Evolutionary conservation across 225 moss, liverwort and hornwort genomes (phyloP).

Genomic region (Antitrichia curtipendula): DNA sequence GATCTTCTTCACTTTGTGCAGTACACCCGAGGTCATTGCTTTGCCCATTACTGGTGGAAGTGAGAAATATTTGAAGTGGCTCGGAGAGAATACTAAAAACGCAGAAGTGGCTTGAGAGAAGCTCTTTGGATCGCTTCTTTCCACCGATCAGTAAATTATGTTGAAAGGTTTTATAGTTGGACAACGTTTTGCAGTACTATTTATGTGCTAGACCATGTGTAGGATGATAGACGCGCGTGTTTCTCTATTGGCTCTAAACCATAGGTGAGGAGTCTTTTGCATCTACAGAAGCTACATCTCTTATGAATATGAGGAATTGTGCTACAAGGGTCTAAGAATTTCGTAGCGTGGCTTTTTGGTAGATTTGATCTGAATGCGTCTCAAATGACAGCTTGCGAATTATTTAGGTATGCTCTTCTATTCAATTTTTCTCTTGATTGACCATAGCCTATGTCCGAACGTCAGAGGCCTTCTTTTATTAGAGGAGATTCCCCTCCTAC

Average conservation of each 20-base stretch:
- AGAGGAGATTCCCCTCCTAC: not conserved
- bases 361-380: not conserved
- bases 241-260: not conserved
- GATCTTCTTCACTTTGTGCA: conserved; percentile 12
- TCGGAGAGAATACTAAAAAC: conserved; percentile 49
- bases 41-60: conserved; percentile 73
- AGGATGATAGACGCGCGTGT: not conserved
- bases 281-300: not conserved
- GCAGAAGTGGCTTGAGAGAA: conserved; percentile 10
- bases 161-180: not conserved
- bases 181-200: not conserved
- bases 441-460: not conserved
- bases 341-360: not conserved
- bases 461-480: not conserved
- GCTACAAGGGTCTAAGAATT: not conserved
- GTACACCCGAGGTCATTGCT: conserved; percentile 79
- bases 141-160: not conserved
- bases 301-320: not conserved
- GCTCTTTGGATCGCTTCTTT: not conserved
- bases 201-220: not conserved
- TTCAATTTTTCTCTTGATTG: not conserved
- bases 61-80: conserved; percentile 76
- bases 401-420: not conserved
- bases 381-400: not conserved
- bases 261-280: not conserved